Base-by-base conservation (phyloP, 768 basidiomycete species). In the Pleurotus giganteus region DNA sequence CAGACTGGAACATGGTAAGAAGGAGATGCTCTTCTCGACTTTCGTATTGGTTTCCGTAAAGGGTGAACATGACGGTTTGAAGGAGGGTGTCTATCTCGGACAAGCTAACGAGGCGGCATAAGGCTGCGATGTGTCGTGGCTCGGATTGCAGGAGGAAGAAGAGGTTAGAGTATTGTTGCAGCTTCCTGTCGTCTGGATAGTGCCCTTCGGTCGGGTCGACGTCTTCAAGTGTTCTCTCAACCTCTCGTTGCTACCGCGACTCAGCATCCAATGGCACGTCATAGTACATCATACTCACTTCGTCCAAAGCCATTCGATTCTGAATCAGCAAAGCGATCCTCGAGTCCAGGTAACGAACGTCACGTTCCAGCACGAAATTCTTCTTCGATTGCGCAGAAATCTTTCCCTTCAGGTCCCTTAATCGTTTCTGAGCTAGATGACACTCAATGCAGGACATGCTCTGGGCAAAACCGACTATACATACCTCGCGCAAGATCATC, bases 11-110 rank as follows among this genome's bases (percentile, higher is more conserved):
- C 97, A 99, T 99, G 50, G 97, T 98, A 59, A 99, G 80, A 60
- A 99, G 86, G 37, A 99, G 75, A 71, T 99, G 97, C 74, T 99
- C 97, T 74, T 99, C 97, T 63, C 96, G 80, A 67, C 91, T 92
- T 75, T 98, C 94, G 74, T 98, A 96, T 76, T 98, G 96, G 77
- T 99, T 96, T 59, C 97, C 97, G 69, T 98, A 99, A 26, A 99
- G 84, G 15, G 97, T 98, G 75, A 99, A 99, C 97, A 99, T 99
- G 71, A 99, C 97, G 2, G 97, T 99, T 70, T 99, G 97, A 24
- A 99, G 85, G 56, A 99, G 88, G 43, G 97, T 98, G 71, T 99
- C 97, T 66, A 99, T 98, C 76, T 99, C 97, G 44, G 91, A 85
- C 34, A 99, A 74, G 60, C 89, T 93, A 71, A 99, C 97, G 56